Percentiles rank a stretch among this genome's conserved stretches.
Evolutionary conservation across 805 yeast genomes (phyloP).

Genomic region (Ogataea zsoltii): DNA sequence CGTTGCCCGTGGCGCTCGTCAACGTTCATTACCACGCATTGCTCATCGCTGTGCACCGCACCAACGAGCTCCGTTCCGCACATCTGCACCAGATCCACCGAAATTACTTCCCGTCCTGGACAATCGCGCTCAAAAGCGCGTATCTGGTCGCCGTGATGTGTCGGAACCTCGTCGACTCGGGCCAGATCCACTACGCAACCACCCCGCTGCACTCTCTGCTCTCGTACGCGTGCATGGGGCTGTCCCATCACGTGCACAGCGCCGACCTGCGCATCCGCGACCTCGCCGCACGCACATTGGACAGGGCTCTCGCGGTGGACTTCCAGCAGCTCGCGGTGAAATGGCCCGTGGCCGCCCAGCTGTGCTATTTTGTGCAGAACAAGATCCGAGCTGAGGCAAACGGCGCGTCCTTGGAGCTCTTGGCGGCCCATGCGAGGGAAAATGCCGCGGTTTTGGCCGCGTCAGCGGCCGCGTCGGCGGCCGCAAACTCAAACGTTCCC

Average conservation of each 20-base stretch:
- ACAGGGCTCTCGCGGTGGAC: background rate
- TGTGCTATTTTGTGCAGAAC: constrained; percentile 1
- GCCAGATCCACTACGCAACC: constrained; percentile 6
- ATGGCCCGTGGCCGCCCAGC: constrained; percentile 16
- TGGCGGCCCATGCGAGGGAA: no score
- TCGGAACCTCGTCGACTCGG: constrained; percentile 3
- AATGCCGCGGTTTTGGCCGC: no score
- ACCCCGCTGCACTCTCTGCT: constrained; percentile 6
- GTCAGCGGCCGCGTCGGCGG: no score
- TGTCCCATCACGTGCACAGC: constrained; percentile 10
- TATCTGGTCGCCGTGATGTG: constrained; percentile 7
- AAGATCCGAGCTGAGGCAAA: background rate
- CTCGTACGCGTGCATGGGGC: constrained; percentile 12
- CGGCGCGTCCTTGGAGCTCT: no score
- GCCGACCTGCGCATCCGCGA: constrained; percentile 4
- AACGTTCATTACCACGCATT: constrained; percentile 69
- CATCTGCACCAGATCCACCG: background rate
- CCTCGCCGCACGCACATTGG: constrained; percentile 3
- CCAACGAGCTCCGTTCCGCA: constrained; percentile 49
- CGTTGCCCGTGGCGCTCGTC: constrained; percentile 53
- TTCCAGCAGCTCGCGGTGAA: constrained; percentile 9
- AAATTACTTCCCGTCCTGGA: constrained; percentile 17
- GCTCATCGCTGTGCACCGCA: constrained; percentile 64
- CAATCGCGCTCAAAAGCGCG: constrained; percentile 10
- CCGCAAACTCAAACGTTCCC: no score